phyloP scores from a whole-genome alignment of 257 asterid species.

The Thymus mandschuricus region DNA sequence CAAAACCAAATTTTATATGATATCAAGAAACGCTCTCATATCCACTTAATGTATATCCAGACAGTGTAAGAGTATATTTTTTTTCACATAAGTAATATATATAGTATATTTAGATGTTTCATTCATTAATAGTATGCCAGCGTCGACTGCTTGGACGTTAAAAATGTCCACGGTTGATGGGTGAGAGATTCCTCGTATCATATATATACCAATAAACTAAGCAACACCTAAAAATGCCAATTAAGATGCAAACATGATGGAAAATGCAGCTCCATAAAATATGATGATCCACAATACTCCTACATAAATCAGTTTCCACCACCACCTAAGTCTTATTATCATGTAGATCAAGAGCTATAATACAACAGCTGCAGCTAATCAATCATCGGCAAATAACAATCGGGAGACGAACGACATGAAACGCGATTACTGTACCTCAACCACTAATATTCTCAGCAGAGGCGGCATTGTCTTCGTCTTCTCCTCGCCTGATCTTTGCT shows the following conservation, averaged over 20 bases:
- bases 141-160: no score
- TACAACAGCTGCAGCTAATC: conserved; percentile 42
- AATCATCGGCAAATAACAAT: conserved; percentile 12
- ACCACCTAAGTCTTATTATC: conserved; percentile 35
- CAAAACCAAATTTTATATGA: no score
- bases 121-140: no score
- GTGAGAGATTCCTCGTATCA: no score
- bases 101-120: no score
- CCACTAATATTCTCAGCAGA: conserved; percentile 58
- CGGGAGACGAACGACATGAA: not conserved
- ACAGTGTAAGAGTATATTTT: no score
- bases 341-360: conserved; percentile 31
- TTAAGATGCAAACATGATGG: not conserved
- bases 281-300: conserved; percentile 17
- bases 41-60: no score
- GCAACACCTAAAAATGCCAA: not conserved
- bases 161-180: no score
- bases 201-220: no score
- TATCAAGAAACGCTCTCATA: no score
- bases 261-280: conserved; percentile 10
- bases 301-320: conserved; percentile 14
- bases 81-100: no score
- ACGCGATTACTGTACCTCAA: conserved; percentile 6
- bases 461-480: conserved; percentile 57
- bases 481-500: conserved; percentile 63